Evolutionary conservation across 495 filamentous ascomycete genomes (phyloP), one percentile per base, ranked within the genome.

Genomic region (Hyaloscypha variabilis): DNA sequence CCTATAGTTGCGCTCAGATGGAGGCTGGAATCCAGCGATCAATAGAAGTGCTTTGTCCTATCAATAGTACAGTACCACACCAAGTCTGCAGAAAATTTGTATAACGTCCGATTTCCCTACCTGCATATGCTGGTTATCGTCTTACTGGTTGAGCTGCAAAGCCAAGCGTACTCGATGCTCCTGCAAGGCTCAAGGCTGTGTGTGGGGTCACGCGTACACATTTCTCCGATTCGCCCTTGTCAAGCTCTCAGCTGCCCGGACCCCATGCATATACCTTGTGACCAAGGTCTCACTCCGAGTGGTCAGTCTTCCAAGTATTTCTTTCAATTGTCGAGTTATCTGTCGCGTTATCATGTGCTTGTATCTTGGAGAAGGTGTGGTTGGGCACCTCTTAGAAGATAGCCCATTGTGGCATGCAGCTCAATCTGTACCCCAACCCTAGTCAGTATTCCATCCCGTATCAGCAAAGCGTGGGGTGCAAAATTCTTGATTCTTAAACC

Each of bases 351-450:
- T 58, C 24, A 14, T 58, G 21, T 26, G 28, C 23, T 34, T 24
- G 67, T 68, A 61, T 62, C 67, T 68, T 68, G 67, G 31, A 51
- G 24, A 31, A 42, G n/a, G 26, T 50, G 46, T 17, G 13, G 58
- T 66, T 58, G 63, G 67, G 53, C 58, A 63, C 19, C 58, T 46
- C n/a, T 34, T 58, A 28, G 17, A 31, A 6, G 8, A 58, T 51
- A 56, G 64, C 60, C 65, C 42, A 67, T 53, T 58, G 34, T 19
- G 50, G 31, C 56, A 56, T 63, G 51, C 49, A 63, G 24, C 19
- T 17, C 23, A 19, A n/a, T 26, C 57, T 17, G 4, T 42, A 42
- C 17, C 29, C 60, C 39, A 34, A 17, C 34, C 28, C 55, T 51
- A 25, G 3, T 64, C 46, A 64, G 64, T 64, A 61, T 61, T 21